Evolutionary conservation across 2,329 filamentous ascomycete genomes (phyloP), one percentile per base, ranked within the genome.

Genomic region (Hymenoscyphus salicellus): DNA sequence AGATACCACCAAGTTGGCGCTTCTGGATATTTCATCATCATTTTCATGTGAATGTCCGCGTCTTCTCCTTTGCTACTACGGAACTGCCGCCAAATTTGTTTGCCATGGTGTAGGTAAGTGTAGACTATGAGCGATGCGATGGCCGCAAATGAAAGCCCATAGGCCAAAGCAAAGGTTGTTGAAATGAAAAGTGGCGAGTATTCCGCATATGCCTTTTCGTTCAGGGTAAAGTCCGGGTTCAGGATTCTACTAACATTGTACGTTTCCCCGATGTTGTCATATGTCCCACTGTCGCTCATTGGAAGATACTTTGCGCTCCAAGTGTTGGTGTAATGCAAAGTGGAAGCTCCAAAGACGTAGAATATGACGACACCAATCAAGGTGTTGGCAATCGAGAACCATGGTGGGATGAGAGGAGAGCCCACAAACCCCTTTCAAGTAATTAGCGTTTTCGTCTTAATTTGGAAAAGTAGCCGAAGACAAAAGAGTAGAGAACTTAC

Each of bases 101-200:
- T 81, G 20, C 90, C 83, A 66, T 92, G 86, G 75, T 91, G 86
- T 1, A 93, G 78, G 67, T 80, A 85, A 0, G 86, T 89, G 71
- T 92, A 86, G 0, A 91, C 82, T 20, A 93, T 77, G 1, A 92
- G 81, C 0, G 89, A 84, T 0, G 89, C 80, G 49, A 92, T 89
- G 59, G 88, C 84, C 3, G 90, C 89, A 72, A 92, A 92, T 0
- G 87, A 90, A 1, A 92, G 77, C 0, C 89, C 90, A 70, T 92
- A 92, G 0, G 83, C 81, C 65, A 92, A 77, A 66, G 87, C 84
- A 74, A 91, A 92, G 0, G 88, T 89, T 0, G 89, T 91, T 66
- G 89, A 90, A 59, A 92, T 79, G 70, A 89, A 91, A 3, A 90
- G 83, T 73, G 91, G 92, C 0, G 89, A 89, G 0, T 89, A 91